phyloP scores from a whole-genome alignment of 2,329 filamentous ascomycete genomes.

The Neonectria hederae region DNA sequence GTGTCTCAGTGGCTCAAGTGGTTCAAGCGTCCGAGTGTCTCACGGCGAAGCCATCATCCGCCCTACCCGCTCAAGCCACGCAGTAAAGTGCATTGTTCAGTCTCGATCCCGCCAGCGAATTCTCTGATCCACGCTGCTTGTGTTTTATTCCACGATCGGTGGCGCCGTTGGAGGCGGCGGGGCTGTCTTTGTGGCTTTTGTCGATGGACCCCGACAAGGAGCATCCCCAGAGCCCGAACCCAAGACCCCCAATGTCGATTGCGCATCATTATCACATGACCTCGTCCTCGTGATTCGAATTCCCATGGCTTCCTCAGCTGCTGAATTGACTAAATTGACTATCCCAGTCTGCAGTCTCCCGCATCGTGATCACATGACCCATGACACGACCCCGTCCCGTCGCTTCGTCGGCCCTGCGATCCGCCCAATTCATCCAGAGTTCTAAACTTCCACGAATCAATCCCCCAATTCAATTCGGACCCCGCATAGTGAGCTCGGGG shows the following conservation, averaged over 20 bases:
- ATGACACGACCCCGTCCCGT: background rate
- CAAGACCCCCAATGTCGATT: too few relatives aligned
- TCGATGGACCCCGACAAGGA: too few relatives aligned
- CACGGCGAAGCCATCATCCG: background rate
- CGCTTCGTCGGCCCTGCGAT: slow-evolving; percentile 19
- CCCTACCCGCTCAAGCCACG: background rate
- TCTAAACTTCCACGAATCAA: slow-evolving; percentile 19
- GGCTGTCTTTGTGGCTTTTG: background rate
- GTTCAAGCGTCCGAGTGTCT: background rate
- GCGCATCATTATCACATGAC: slow-evolving; percentile 4
- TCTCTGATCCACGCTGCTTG: background rate
- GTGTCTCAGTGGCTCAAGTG: background rate
- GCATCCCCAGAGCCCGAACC: too few relatives aligned
- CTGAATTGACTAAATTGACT: too few relatives aligned
- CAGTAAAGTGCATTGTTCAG: too few relatives aligned
- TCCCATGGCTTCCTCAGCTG: background rate
- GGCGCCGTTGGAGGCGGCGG: background rate
- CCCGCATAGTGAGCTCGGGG: slow-evolving; percentile 22
- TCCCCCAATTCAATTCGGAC: background rate
- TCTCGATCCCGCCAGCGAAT: background rate
- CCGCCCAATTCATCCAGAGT: slow-evolving; percentile 6
- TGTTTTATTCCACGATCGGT: background rate
- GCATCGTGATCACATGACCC: slow-evolving; percentile 1
- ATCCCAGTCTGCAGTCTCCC: too few relatives aligned
- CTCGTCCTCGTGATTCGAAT: background rate